Percentiles rank a stretch among this genome's conserved stretches.
Conservation (phyloP, 371 early-diverging fungal species). For the Mortierella sp. region DNA sequence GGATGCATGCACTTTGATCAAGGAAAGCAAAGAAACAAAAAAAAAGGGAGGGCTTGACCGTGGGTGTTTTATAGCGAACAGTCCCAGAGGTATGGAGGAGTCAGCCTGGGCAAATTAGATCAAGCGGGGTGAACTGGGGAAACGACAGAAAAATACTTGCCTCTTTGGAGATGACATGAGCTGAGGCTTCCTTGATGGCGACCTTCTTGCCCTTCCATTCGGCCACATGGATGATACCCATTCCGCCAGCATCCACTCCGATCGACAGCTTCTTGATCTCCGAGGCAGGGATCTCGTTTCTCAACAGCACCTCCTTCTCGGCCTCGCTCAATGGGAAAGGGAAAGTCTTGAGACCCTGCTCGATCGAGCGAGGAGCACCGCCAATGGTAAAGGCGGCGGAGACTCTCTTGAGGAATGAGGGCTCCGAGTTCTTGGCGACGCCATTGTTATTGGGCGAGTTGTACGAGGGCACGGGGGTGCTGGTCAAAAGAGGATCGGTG, state of each 20-base stretch:
- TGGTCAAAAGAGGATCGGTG: not conserved
- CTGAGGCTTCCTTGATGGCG: slow-evolving; percentile 54
- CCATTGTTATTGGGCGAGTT: slow-evolving; percentile 10
- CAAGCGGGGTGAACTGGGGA: not conserved
- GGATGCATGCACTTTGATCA: not conserved
- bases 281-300: slow-evolving; percentile 39
- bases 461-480: slow-evolving; percentile 12
- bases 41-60: not conserved
- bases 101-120: not conserved
- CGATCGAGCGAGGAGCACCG: slow-evolving; percentile 18
- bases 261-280: slow-evolving; percentile 49
- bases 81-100: not conserved
- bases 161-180: slow-evolving; percentile 48
- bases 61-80: not conserved
- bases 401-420: slow-evolving; percentile 20
- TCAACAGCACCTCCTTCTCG: slow-evolving; percentile 28
- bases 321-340: slow-evolving; percentile 24
- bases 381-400: slow-evolving; percentile 15
- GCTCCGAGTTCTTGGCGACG: not conserved
- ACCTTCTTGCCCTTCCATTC: slow-evolving; percentile 50
- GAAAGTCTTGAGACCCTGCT: slow-evolving; percentile 26
- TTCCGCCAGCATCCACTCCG: slow-evolving; percentile 52
- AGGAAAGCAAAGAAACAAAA: not conserved
- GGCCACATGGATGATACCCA: slow-evolving; percentile 50
- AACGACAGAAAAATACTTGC: slow-evolving; percentile 7